Percentiles rank a stretch among this genome's conserved stretches.
Conservation (phyloP, 148 eudicot species). For the Dysphania ambrosioides region DNA sequence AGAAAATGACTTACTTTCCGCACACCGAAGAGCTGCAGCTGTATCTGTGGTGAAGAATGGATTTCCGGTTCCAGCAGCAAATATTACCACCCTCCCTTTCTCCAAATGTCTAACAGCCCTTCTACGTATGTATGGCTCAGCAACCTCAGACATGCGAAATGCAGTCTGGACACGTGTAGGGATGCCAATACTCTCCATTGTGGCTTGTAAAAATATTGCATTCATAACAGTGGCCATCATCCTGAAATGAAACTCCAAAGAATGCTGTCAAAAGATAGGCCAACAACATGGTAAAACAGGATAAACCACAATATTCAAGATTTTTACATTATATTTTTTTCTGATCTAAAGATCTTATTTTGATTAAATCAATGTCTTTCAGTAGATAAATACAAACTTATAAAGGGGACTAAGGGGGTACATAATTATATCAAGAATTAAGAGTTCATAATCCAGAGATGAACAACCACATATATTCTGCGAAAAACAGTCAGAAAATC, state of each 20-base stretch:
- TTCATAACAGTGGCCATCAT: slow-evolving; percentile 99
- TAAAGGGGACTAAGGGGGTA: background rate
- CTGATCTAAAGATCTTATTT: background rate
- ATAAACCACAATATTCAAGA: background rate
- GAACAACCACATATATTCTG: background rate
- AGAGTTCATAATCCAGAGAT: background rate
- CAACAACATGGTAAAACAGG: background rate
- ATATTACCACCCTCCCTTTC: slow-evolving; percentile 97
- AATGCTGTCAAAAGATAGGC: slow-evolving; percentile 14
- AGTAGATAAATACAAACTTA: background rate
- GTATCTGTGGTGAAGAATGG: slow-evolving; percentile 99
- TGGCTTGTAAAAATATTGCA: slow-evolving; percentile 97
- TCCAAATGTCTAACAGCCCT: slow-evolving; percentile 93
- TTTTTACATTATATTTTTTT: background rate
- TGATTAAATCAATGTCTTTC: background rate
- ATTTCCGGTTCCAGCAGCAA: slow-evolving; percentile 99
- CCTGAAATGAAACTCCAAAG: slow-evolving; percentile 28
- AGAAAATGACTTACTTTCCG: slow-evolving; percentile 64
- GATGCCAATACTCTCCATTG: slow-evolving; percentile 98
- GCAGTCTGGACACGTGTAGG: slow-evolving; percentile 99
- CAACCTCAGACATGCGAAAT: slow-evolving; percentile 99
- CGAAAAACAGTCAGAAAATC: background rate
- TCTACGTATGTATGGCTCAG: slow-evolving; percentile 96
- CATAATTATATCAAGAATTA: background rate
- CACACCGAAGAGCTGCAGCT: slow-evolving; percentile 99